Base-by-base conservation (phyloP, 140 eudicot genomes). In the Stevia rebaudiana region DNA sequence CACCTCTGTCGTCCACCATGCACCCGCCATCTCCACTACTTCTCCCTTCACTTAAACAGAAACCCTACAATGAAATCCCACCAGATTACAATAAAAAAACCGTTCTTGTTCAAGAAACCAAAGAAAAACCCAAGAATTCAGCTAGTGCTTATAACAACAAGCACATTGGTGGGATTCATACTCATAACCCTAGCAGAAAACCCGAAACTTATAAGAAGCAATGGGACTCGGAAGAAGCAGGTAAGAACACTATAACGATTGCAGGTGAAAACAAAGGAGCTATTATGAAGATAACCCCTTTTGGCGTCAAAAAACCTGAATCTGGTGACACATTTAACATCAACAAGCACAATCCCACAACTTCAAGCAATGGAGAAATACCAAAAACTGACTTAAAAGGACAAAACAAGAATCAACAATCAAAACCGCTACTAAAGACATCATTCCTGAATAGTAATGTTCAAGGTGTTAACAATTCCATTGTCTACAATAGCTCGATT, bases 211-310 rank as follows among this genome's bases (percentile, higher is more conserved):
- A 64, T 50, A 79, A 77, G 60, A 79, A 67, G 40, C 21, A 65
- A 2, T 31, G 24, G 63, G 63, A 56, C 3, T 56, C 63, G 16
- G 86, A 80, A 66, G 75, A 84, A 43, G 66, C 9, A 0, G 85
- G 90, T 30, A 80, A 72, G 85, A 80, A 79, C 58, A 40, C 77
- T 5, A 74, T 91, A 50, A 82, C 91, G 7, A 69, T 91, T 54
- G 77, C 91, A 21, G 98, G 95, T 55, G 95, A 91, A 11, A 91
- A 87, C 83, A 82, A 65, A 78, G 98, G 95, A 16, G 95, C 95
- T 3, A 61, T 84, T 25, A 90, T 90, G 98, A 84, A 76, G 31
- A 51, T 90, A 46, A 78, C 84, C 18, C 81, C 81, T 30, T 30
- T 67, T 11, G 7, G 21, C 8, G 15, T 8, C 28, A 81, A 37